phyloP scores from a whole-genome alignment of 1,139 yeast species.

The Debaryomycetaceae sp. region DNA sequence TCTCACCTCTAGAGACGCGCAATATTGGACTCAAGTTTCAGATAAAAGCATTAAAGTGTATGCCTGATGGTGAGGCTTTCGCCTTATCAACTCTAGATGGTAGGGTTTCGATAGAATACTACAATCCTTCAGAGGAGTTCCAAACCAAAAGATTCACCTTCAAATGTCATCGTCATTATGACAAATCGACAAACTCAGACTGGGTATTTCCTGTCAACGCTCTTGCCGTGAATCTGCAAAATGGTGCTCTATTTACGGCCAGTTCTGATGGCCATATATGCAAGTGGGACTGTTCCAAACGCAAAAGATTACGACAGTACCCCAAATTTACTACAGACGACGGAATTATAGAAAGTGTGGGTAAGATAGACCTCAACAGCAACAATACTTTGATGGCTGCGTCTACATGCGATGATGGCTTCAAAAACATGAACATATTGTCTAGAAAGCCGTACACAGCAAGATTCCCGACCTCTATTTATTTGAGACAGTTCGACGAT shows the following conservation, averaged over 20 bases:
- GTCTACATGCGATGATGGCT: slow-evolving; percentile 63
- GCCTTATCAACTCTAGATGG: slow-evolving; percentile 86
- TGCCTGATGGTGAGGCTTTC: slow-evolving; percentile 60
- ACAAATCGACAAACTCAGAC: slow-evolving; percentile 46
- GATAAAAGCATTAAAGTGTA: slow-evolving; percentile 56
- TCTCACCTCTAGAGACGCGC: slow-evolving; percentile 46
- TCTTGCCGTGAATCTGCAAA: slow-evolving; percentile 48
- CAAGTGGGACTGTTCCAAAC: slow-evolving; percentile 68
- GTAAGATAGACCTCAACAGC: slow-evolving; percentile 42
- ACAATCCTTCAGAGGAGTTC: slow-evolving; percentile 46
- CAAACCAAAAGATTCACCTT: slow-evolving; percentile 67
- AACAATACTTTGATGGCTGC: slow-evolving; percentile 44
- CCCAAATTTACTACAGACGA: slow-evolving; percentile 35
- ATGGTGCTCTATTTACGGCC: slow-evolving; percentile 60
- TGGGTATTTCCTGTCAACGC: slow-evolving; percentile 77
- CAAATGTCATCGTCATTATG: slow-evolving; percentile 66
- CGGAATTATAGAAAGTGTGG: slow-evolving; percentile 33
- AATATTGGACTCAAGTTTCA: slow-evolving; percentile 76
- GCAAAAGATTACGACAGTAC: slow-evolving; percentile 59
- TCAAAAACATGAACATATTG: slow-evolving; percentile 22
- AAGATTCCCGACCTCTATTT: slow-evolving; percentile 12
- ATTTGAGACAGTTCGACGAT: slow-evolving; percentile 5
- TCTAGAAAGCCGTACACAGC: slow-evolving; percentile 8
- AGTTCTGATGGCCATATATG: slow-evolving; percentile 79
- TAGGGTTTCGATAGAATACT: slow-evolving; percentile 75